Evolutionary conservation across 352 stramenopile species (phyloP).

Genomic region (Phytophthora lateralis): DNA sequence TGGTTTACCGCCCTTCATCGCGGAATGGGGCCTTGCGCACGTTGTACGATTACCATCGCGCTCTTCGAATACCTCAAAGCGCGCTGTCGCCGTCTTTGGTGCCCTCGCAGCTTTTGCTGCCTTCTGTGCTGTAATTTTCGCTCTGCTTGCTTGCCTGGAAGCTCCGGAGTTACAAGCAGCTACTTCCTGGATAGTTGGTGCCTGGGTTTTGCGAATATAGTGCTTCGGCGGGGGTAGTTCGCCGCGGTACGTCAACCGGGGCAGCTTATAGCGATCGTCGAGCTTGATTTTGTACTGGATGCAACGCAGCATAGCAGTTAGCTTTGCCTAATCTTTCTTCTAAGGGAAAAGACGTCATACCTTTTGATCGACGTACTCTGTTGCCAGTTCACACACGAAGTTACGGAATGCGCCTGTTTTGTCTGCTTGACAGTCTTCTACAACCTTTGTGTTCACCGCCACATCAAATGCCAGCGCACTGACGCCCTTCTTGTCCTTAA

Average conservation of each 20-base stretch:
- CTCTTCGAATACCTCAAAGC: slow-evolving; percentile 53
- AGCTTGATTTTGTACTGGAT: slow-evolving; percentile 81
- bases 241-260: slow-evolving; percentile 67
- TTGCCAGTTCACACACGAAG: slow-evolving; percentile 83
- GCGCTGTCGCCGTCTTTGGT: slow-evolving; percentile 40
- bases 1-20: slow-evolving; percentile 41
- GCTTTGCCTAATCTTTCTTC: background rate
- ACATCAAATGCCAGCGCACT: slow-evolving; percentile 77
- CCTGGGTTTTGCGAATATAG: slow-evolving; percentile 78
- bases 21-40: slow-evolving; percentile 41
- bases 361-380: slow-evolving; percentile 87
- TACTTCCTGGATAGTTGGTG: slow-evolving; percentile 80
- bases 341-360: slow-evolving; percentile 19
- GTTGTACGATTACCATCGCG: slow-evolving; percentile 5
- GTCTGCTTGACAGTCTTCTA: slow-evolving; percentile 68
- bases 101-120: background rate
- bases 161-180: background rate
- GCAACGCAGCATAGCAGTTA: background rate
- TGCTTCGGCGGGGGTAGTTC: slow-evolving; percentile 70
- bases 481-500: slow-evolving; percentile 74
- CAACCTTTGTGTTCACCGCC: slow-evolving; percentile 77
- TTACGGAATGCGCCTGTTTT: slow-evolving; percentile 75
- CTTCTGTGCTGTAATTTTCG: slow-evolving; percentile 15
- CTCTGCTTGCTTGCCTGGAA: slow-evolving; percentile 15
- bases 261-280: slow-evolving; percentile 79